Evolutionary conservation across 306 rosid species (phyloP).

Genomic region (Elaeagnus macrophylla): DNA sequence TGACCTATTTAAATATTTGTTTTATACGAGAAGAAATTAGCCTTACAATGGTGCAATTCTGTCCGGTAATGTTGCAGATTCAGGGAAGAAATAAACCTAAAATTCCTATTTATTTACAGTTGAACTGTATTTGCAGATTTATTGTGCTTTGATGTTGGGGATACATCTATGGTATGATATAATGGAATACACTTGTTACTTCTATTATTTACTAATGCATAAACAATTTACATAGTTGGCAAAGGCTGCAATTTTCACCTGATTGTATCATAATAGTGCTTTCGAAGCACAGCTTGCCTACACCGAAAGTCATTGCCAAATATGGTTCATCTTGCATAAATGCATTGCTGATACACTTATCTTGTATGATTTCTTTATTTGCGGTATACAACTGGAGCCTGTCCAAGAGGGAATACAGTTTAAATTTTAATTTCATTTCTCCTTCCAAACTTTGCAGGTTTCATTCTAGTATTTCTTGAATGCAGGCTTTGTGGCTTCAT

Average conservation of each 20-base stretch:
- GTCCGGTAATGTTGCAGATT: background rate
- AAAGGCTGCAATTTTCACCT: background rate
- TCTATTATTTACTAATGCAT: background rate
- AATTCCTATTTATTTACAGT: background rate
- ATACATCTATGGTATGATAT: too few species aligned
- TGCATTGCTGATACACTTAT: too few species aligned
- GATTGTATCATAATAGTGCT: background rate
- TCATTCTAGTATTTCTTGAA: slow-evolving; percentile 6
- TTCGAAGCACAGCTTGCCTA: background rate
- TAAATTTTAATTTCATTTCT: background rate
- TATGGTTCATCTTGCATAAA: too few species aligned
- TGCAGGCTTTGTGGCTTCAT: slow-evolving; percentile 92
- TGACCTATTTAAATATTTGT: background rate
- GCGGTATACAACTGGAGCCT: background rate
- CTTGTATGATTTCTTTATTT: too few species aligned
- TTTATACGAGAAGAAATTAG: background rate
- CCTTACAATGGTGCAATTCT: background rate
- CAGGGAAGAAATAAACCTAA: background rate
- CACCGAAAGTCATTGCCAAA: background rate
- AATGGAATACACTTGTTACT: background rate
- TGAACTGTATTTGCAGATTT: background rate
- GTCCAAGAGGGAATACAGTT: background rate
- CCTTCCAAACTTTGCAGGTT: slow-evolving; percentile 4
- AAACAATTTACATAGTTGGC: background rate
- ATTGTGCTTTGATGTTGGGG: background rate